Conservation (phyloP, 1,284 basidiomycete genomes). For the Cystobasidium pallidum region DNA sequence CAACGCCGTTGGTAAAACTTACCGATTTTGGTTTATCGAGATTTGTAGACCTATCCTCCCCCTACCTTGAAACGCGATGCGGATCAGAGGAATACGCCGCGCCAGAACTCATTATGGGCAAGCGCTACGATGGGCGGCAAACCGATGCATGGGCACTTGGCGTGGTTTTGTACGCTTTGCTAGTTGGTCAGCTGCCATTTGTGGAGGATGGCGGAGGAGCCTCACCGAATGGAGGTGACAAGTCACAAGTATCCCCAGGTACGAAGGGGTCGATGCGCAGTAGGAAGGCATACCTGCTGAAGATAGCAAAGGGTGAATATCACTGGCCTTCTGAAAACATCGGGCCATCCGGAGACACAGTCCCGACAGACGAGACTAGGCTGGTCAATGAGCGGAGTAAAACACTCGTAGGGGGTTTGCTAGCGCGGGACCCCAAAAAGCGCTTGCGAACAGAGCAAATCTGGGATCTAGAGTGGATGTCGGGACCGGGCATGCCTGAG, state of each 20-base stretch:
- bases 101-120: constrained; percentile 80
- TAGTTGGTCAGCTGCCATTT: constrained; percentile 68
- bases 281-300: constrained; percentile 64
- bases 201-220: constrained; percentile 56
- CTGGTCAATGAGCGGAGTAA: constrained; percentile 58
- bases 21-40: constrained; percentile 89
- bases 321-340: constrained; percentile 63
- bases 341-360: not conserved
- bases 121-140: constrained; percentile 77
- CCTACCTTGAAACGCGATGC: constrained; percentile 79
- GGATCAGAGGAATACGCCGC: constrained; percentile 90
- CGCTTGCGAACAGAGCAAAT: constrained; percentile 66
- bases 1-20: constrained; percentile 74
- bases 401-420: constrained; percentile 65
- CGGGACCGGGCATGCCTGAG: constrained; percentile 53
- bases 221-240: constrained; percentile 22
- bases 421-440: constrained; percentile 70
- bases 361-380: constrained; percentile 25
- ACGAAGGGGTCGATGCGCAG: constrained; percentile 59
- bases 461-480: constrained; percentile 72
- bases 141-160: constrained; percentile 90
- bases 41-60: constrained; percentile 73
- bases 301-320: constrained; percentile 77
- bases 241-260: constrained; percentile 47
- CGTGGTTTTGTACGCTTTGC: constrained; percentile 76